Conservation (phyloP, 495 filamentous ascomycete genomes). For the Immersiella caudata region DNA sequence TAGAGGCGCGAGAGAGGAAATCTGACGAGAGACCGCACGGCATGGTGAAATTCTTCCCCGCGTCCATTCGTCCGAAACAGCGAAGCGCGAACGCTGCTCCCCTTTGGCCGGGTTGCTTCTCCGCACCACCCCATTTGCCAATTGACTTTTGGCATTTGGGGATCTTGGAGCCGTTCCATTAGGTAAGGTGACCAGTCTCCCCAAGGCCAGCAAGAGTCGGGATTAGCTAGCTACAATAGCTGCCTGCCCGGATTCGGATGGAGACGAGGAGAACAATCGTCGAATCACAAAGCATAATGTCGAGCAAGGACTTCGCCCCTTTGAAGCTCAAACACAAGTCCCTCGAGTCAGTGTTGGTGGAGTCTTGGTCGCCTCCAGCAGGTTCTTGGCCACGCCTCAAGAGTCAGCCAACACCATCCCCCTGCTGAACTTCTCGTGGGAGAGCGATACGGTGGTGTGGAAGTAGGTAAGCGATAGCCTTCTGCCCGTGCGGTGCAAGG, state of each 20-base stretch:
- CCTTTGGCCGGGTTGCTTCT: not conserved
- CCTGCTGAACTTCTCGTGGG: no score
- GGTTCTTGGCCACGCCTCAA: not conserved
- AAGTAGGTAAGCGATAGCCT: not conserved
- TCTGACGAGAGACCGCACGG: no score
- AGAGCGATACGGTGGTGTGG: no score
- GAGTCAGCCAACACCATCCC: not conserved
- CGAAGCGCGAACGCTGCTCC: constrained; percentile 10
- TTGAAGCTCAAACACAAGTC: not conserved
- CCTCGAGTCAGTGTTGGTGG: not conserved
- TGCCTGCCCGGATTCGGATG: not conserved
- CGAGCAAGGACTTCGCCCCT: not conserved
- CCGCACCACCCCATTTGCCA: constrained; percentile 14
- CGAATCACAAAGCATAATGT: not conserved
- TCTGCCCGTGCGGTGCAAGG: not conserved
- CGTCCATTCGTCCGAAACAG: constrained; percentile 16
- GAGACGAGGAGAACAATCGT: not conserved
- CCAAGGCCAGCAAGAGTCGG: constrained; percentile 8
- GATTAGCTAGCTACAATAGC: not conserved
- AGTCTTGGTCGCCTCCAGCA: not conserved
- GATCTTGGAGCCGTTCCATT: not conserved
- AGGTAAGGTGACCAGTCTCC: no score
- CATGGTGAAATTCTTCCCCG: no score
- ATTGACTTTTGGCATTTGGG: not conserved
- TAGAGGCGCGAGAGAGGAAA: no score